Evolutionary conservation across 192 early-diverging fungal species (phyloP), one percentile per base, ranked within the genome.

Genomic region (Piromyces finnis): DNA sequence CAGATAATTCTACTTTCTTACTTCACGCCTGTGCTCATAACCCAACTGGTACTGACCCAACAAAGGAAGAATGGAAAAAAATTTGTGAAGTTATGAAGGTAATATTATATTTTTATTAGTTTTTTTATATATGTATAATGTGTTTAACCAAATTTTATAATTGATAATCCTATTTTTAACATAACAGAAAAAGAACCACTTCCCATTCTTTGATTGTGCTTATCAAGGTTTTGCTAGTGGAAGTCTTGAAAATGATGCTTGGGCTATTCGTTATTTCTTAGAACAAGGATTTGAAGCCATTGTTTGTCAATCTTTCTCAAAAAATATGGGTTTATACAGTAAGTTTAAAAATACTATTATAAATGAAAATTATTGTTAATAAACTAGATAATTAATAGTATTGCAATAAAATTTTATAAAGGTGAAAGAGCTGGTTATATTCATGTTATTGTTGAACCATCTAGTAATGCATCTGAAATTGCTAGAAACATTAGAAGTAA

Each of bases 151-250:
- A n/a, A n/a, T n/a, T n/a, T n/a, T n/a, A n/a, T n/a, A n/a, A n/a
- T n/a, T n/a, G n/a, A n/a, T n/a, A n/a, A n/a, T n/a, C n/a, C n/a
- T 35, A 7, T 35, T 14, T 32, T 78, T 14, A 14, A 29, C 13
- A 14, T 32, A 14, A 78, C 13, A 41, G 78, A n/a, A 32, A 36
- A 39, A 39, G n/a, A 87, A 90, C 26, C 96, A 97, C 88, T 90
- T 96, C 79, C 86, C 92, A 59, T 99, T 98, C 91, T 99, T 99
- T 81, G 98, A 99, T 85, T 96, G 96, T 94, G 98, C 98, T 29
- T 99, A 99, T 90, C 97, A 98, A 90, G 98, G 98, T 37, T 99
- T 99, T 84, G 98, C 98, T 26, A 97, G 96, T 12, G 98, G 98
- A 80, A 88, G 93, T 85, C 91, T 91, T 68, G 87, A 89, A 86